Evolutionary conservation across 768 basidiomycete species (phyloP).

Genomic region (Solioccasus polychromus): DNA sequence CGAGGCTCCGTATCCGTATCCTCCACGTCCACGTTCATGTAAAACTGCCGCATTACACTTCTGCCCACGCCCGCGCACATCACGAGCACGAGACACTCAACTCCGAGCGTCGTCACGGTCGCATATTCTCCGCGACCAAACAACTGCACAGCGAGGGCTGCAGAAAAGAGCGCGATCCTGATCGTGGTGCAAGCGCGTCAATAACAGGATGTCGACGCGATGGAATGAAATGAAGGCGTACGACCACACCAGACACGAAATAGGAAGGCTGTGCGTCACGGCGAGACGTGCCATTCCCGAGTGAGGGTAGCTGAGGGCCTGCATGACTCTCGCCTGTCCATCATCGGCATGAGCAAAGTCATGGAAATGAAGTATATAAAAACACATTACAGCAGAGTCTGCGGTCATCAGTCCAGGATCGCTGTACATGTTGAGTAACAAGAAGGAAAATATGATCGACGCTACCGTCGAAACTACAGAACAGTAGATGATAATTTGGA

Average conservation of each 20-base stretch:
- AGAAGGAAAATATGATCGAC: constrained; percentile 13
- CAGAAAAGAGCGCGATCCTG: too few species aligned
- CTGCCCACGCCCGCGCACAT: neutral
- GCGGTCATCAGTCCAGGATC: constrained; percentile 4
- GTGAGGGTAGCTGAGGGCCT: neutral
- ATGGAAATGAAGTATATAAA: neutral
- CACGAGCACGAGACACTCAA: constrained; percentile 10
- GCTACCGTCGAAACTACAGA: constrained; percentile 8
- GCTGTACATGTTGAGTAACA: constrained; percentile 10
- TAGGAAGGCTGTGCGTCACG: constrained; percentile 15
- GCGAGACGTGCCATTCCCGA: constrained; percentile 9
- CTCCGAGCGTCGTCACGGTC: constrained; percentile 1
- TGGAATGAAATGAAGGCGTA: neutral
- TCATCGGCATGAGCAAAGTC: neutral
- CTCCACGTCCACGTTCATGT: neutral
- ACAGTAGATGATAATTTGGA: constrained; percentile 13
- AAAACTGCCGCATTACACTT: constrained; percentile 4
- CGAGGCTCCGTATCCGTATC: neutral
- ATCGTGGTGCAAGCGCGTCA: too few species aligned
- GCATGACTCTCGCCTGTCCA: constrained; percentile 5
- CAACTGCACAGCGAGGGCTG: constrained; percentile 6
- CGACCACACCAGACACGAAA: constrained; percentile 16
- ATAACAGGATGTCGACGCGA: neutral
- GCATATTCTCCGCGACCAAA: constrained; percentile 2
- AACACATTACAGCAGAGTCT: constrained; percentile 7